phyloP scores from a whole-genome alignment of 2,329 filamentous ascomycete genomes.

The Talaromyces funiculosus region DNA sequence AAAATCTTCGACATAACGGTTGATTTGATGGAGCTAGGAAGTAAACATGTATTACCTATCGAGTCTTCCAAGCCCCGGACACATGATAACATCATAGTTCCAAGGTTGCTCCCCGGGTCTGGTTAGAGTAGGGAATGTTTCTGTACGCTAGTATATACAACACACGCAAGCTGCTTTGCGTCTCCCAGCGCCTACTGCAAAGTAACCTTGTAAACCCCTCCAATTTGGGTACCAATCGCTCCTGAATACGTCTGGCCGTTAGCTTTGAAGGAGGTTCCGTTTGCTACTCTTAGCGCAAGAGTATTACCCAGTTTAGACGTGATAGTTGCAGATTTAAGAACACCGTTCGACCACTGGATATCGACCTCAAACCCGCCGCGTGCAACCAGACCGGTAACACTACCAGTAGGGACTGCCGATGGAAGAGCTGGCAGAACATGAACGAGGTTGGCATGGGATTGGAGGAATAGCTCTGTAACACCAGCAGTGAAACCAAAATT shows the following conservation, averaged over 20 bases:
- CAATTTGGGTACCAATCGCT: not conserved
- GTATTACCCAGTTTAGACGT: not conserved
- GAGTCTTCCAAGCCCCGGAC: not conserved
- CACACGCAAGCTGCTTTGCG: no score
- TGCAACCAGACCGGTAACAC: slow-evolving; percentile 28
- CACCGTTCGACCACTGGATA: slow-evolving; percentile 28
- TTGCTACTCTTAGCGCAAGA: not conserved
- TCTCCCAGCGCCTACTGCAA: not conserved
- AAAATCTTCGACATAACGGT: no score
- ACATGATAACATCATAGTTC: not conserved
- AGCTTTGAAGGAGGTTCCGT: not conserved
- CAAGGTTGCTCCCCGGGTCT: not conserved
- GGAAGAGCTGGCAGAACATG: slow-evolving; percentile 34
- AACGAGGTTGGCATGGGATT: slow-evolving; percentile 29
- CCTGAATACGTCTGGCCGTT: not conserved
- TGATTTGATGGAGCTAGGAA: not conserved
- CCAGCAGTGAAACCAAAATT: slow-evolving; percentile 44
- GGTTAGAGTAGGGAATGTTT: not conserved
- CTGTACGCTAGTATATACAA: not conserved
- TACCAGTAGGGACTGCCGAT: slow-evolving; percentile 24
- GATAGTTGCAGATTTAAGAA: not conserved
- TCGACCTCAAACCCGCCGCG: slow-evolving; percentile 31
- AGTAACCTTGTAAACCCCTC: not conserved
- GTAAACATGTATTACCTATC: not conserved
- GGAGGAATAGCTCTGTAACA: slow-evolving; percentile 42